These are phyloP conservation scores for Leccinum pachyderme DNA, from an alignment of 1,284 basidiomycete genomes.

Conservation along the genomic window DNA sequence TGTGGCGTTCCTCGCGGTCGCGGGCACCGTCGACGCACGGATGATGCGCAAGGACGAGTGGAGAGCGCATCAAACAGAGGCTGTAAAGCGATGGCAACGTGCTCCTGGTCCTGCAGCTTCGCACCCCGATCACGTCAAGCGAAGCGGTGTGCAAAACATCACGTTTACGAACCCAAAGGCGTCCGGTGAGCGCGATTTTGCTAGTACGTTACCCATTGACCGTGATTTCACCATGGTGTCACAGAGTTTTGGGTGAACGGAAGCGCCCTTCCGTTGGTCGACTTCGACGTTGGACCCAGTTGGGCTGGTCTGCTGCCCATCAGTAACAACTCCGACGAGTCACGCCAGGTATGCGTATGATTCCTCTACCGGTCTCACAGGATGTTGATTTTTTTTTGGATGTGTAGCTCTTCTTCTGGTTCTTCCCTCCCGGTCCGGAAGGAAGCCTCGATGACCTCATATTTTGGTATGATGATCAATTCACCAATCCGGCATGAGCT, in stretches of 20 bases:
- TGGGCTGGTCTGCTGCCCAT: slow-evolving; percentile 69
- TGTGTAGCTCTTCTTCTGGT: slow-evolving; percentile 79
- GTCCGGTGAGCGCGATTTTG: slow-evolving; percentile 52
- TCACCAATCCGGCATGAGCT: slow-evolving; percentile 1
- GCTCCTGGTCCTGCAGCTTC: slow-evolving; percentile 13
- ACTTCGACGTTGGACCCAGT: slow-evolving; percentile 63
- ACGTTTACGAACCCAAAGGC: slow-evolving; percentile 70
- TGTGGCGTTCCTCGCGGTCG: background rate
- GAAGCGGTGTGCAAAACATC: slow-evolving; percentile 52
- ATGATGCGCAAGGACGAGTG: slow-evolving; percentile 2
- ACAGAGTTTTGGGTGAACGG: slow-evolving; percentile 75
- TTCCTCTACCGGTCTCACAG: slow-evolving; percentile 58
- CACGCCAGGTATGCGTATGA: slow-evolving; percentile 49
- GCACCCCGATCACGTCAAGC: slow-evolving; percentile 2
- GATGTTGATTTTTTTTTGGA: slow-evolving; percentile 45
- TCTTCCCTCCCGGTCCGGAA: slow-evolving; percentile 75
- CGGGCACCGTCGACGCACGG: background rate
- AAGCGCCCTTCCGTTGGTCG: slow-evolving; percentile 62
- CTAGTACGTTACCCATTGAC: background rate
- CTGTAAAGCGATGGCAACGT: slow-evolving; percentile 41
- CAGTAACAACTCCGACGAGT: slow-evolving; percentile 57
- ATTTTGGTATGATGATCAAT: slow-evolving; percentile 51
- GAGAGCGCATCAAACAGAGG: slow-evolving; percentile 23
- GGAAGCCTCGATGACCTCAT: slow-evolving; percentile 71
- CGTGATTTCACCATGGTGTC: background rate